These are phyloP conservation scores for Geosmithia flava DNA, from an alignment of 2,329 filamentous ascomycete species.

Conservation along the genomic window DNA sequence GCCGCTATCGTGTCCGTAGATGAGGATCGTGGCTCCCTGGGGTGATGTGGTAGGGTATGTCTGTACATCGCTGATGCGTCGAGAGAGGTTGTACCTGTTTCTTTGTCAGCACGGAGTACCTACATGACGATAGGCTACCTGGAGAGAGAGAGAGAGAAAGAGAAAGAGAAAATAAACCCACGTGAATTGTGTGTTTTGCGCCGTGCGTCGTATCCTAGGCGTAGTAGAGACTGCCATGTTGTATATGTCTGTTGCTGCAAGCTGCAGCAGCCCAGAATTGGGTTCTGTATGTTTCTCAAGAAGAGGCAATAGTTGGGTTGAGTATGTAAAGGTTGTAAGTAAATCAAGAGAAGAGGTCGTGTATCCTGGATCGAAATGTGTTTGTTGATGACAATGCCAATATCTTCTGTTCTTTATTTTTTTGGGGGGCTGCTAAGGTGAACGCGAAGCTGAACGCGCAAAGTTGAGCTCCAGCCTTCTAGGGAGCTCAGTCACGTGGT, in stretches of 20 bases:
- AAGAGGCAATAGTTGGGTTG: too few species aligned
- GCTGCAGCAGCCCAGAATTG: background rate
- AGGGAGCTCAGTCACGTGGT: too few species aligned
- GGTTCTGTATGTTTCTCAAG: background rate
- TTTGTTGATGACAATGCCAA: too few species aligned
- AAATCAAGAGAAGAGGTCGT: background rate
- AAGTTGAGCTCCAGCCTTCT: background rate
- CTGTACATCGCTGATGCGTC: slow-evolving; percentile 46
- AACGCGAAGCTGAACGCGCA: background rate
- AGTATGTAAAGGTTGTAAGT: background rate
- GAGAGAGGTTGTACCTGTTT: slow-evolving; percentile 44
- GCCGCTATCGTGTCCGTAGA: slow-evolving; percentile 53
- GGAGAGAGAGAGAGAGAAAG: background rate
- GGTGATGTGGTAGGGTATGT: slow-evolving; percentile 49
- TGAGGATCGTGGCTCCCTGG: slow-evolving; percentile 49
- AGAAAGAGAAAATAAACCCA: slow-evolving; percentile 12
- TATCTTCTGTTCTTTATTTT: background rate
- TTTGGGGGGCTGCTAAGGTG: background rate
- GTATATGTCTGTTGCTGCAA: slow-evolving; percentile 1
- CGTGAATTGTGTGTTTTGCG: slow-evolving; percentile 36
- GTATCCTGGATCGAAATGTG: background rate
- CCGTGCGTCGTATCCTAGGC: slow-evolving; percentile 32
- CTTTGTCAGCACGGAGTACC: slow-evolving; percentile 2
- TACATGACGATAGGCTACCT: too few species aligned
- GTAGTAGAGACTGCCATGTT: slow-evolving; percentile 18